Evolutionary conservation across 345 rosid genomes (phyloP), one percentile per base, ranked within the genome.

Genomic region (Schrenkiella parvula): DNA sequence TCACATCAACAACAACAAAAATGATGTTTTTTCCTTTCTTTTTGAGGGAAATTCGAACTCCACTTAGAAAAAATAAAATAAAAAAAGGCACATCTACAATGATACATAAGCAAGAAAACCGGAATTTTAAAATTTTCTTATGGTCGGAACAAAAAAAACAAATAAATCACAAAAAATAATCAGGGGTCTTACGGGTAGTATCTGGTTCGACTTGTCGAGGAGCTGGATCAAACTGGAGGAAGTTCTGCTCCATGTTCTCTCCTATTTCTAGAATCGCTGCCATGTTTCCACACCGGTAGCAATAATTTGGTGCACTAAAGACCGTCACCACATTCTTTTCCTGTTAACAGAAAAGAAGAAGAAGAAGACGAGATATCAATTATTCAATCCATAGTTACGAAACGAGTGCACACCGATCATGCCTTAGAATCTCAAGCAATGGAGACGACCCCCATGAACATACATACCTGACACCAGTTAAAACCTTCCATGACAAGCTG

Each of bases 401-500:
- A 47, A 19, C 23, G 15, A 34, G 60, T 39, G 28, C n/a, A 2
- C 38, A 58, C 4, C 31, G 37, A 38, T 60, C 17, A 29, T 39
- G 21, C 9, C 35, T 34, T 15, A 28, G 35, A 35, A 32, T 39
- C 28, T 37, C 21, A 50, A 50, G 44, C 17, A 5, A 67, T 65
- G 25, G 65, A 56, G 77, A 38, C 38, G 23, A 21, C 2, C 46
- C 35, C 59, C 32, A 14, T 50, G 55, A 41, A n/a, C 26, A 41
- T 23, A 68, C 61, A 74, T 64, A 90, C 96, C 87, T 90, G 96
- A 43, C 87, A 79, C 96, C 96, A 90, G 75, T 90, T 90, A 71
- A 74, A 90, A 63, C 96, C 96, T 77, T 90, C 96, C 96, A 90
- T 90, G 64, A 90, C 93, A 74, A 90, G 93, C 71, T 88, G 91